phyloP scores from a whole-genome alignment of 2,329 filamentous ascomycete genomes.

The Geosmithia morbida region DNA sequence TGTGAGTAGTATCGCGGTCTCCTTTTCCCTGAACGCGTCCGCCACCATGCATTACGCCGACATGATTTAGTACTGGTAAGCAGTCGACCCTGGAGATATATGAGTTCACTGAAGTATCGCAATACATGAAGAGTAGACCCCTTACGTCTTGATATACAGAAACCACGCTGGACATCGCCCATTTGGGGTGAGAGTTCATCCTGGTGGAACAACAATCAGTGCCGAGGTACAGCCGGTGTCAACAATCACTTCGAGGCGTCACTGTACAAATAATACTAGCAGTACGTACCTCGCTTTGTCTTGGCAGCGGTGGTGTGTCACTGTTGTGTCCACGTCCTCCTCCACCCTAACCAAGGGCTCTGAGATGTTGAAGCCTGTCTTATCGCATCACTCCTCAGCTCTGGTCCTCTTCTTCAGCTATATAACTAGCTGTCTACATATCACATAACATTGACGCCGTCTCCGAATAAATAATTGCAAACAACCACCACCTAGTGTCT shows the following conservation, averaged over 20 bases:
- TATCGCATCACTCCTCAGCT: neutral
- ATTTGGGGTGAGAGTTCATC: too few species aligned
- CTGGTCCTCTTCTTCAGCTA: neutral
- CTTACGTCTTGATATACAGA: too few species aligned
- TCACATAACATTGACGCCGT: neutral
- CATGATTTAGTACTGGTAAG: too few species aligned
- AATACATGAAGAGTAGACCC: too few species aligned
- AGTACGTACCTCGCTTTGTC: neutral
- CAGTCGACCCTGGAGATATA: too few species aligned
- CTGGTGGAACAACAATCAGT: neutral
- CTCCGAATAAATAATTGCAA: neutral
- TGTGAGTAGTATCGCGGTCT: too few species aligned
- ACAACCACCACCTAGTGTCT: neutral
- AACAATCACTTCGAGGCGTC: neutral
- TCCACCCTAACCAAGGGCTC: neutral
- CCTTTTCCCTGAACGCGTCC: too few species aligned
- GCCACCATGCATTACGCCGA: too few species aligned
- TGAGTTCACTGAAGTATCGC: too few species aligned
- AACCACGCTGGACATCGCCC: too few species aligned
- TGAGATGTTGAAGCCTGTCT: neutral
- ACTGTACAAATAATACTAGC: neutral
- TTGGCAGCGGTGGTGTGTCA: neutral
- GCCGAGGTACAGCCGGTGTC: neutral
- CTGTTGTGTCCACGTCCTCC: neutral
- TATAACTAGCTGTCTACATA: neutral